phyloP scores from a whole-genome alignment of 768 basidiomycete genomes.

The Daedalea quercina region DNA sequence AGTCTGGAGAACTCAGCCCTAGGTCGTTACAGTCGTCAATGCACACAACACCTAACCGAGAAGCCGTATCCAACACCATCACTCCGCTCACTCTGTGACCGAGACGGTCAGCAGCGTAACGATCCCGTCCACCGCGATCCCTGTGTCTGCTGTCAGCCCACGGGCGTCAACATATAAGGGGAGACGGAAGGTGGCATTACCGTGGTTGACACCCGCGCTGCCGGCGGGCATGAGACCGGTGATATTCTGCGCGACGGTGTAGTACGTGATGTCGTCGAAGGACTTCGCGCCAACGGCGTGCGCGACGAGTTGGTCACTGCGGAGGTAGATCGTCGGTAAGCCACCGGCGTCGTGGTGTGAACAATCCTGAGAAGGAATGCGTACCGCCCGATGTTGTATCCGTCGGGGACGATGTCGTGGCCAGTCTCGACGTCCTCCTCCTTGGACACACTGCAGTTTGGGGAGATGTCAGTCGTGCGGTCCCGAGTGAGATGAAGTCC shows the following conservation, averaged over 20 bases:
- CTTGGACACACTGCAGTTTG: constrained; percentile 26
- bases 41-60: background rate
- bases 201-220: constrained; percentile 44
- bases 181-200: too few relatives aligned
- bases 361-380: background rate
- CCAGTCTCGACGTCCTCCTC: constrained; percentile 33
- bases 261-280: constrained; percentile 41
- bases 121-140: constrained; percentile 54
- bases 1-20: background rate
- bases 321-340: too few relatives aligned
- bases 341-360: background rate
- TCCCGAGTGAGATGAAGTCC: background rate
- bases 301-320: constrained; percentile 32
- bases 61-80: background rate
- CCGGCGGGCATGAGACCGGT: constrained; percentile 51
- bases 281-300: constrained; percentile 31
- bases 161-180: too few relatives aligned
- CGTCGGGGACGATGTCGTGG: constrained; percentile 40
- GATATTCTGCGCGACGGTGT: constrained; percentile 37
- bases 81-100: constrained; percentile 18
- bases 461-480: background rate
- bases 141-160: too few relatives aligned
- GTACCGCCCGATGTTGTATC: constrained; percentile 44
- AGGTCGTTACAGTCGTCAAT: background rate
- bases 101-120: constrained; percentile 49